Conservation (phyloP, 1,139 yeast genomes). For the Spencermartinsiella ligniputridi region DNA sequence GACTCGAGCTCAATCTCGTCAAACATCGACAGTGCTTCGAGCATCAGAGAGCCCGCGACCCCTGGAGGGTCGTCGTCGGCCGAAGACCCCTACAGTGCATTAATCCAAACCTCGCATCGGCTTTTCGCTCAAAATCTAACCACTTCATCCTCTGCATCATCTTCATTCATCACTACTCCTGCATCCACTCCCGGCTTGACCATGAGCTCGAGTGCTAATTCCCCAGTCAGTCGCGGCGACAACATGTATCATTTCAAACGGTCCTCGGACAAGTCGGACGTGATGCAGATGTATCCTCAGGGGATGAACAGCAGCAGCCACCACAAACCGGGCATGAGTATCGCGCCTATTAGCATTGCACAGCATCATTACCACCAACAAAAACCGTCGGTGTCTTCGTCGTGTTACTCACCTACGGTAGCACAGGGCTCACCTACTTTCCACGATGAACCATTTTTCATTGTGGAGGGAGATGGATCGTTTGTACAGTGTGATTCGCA, state of each 20-base stretch:
- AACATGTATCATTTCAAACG: slow-evolving; percentile 1
- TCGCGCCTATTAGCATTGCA: not conserved
- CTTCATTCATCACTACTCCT: slow-evolving; percentile 4
- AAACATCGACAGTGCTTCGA: slow-evolving; percentile 10
- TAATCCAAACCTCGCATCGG: slow-evolving; percentile 1
- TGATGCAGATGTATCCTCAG: slow-evolving; percentile 6
- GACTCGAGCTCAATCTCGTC: slow-evolving; percentile 2
- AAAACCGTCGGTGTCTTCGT: slow-evolving; percentile 8
- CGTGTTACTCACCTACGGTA: slow-evolving; percentile 6
- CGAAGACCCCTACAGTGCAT: slow-evolving; percentile 1
- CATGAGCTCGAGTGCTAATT: slow-evolving; percentile 9
- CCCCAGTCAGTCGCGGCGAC: slow-evolving; percentile 5
- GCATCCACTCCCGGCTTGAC: slow-evolving; percentile 4
- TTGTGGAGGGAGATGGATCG: slow-evolving; percentile 8
- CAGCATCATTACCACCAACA: not conserved
- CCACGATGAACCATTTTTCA: slow-evolving; percentile 13
- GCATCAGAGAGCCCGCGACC: slow-evolving; percentile 13
- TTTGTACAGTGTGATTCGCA: slow-evolving; percentile 1
- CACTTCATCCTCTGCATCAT: slow-evolving; percentile 4
- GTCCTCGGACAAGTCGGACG: not conserved
- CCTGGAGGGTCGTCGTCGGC: too few species aligned
- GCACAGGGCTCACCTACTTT: slow-evolving; percentile 2
- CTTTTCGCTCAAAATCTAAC: not conserved
- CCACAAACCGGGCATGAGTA: not conserved
- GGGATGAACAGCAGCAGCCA: not conserved